A percentile compares a stretch with the other conserved stretches of the same genome.
phyloP scores from a whole-genome alignment of 192 early-diverging fungal genomes.

The Dimargaris xerosporica region DNA sequence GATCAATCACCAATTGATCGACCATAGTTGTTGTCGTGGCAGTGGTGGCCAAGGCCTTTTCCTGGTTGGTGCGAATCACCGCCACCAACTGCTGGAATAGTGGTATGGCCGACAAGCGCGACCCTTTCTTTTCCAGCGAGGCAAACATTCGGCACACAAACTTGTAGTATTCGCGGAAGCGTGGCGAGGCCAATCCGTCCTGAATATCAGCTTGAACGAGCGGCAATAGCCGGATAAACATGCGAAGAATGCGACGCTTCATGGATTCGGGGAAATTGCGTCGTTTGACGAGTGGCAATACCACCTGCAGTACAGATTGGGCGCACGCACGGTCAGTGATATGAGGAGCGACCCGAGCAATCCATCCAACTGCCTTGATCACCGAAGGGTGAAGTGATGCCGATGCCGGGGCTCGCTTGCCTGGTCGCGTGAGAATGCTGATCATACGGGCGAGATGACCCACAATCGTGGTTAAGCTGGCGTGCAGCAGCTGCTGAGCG shows the following conservation, averaged over 20 bases:
- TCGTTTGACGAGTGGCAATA: slow-evolving; percentile 70
- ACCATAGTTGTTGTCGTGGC: slow-evolving; percentile 15
- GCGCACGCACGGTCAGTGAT: slow-evolving; percentile 51
- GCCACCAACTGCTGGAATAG: slow-evolving; percentile 47
- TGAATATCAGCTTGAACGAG: slow-evolving; percentile 38
- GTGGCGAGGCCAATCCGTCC: slow-evolving; percentile 16
- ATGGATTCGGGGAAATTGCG: slow-evolving; percentile 56
- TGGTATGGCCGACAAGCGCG: slow-evolving; percentile 41
- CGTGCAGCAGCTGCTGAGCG: too few species aligned
- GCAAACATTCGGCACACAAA: slow-evolving; percentile 57
- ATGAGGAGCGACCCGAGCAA: slow-evolving; percentile 48
- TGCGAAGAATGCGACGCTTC: slow-evolving; percentile 70
- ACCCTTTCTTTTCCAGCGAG: slow-evolving; percentile 39
- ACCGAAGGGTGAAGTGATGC: too few species aligned
- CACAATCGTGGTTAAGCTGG: too few species aligned
- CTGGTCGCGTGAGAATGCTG: slow-evolving; percentile 14
- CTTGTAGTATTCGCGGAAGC: slow-evolving; percentile 46
- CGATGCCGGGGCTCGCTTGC: too few species aligned
- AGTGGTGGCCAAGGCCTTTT: too few species aligned
- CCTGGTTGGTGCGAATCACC: background rate
- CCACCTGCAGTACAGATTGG: slow-evolving; percentile 51
- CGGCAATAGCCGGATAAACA: slow-evolving; percentile 63
- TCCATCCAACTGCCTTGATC: too few species aligned
- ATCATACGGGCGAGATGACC: slow-evolving; percentile 18
- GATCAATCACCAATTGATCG: slow-evolving; percentile 40